A percentile compares a stretch with the other conserved stretches of the same genome.
Evolutionary conservation across 441 rosid genomes (phyloP).

Genomic region (Aquilaria agallochum): DNA sequence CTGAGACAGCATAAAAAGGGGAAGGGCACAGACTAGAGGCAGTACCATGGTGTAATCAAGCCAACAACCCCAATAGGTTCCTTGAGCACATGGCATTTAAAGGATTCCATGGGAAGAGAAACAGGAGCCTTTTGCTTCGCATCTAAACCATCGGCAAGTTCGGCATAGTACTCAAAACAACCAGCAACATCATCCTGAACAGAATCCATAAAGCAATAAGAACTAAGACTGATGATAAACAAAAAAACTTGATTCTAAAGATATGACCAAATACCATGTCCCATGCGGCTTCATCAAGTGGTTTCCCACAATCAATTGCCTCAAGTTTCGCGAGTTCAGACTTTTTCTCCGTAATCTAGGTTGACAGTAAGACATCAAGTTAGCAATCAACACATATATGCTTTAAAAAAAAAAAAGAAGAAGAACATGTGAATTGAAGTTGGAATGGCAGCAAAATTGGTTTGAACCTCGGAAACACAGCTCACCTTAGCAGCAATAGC

Average conservation of each 20-base stretch:
- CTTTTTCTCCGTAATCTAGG: conserved; percentile 82
- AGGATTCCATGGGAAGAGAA: conserved; percentile 80
- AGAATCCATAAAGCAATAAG: conserved; percentile 19
- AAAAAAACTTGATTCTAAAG: conserved; percentile 1
- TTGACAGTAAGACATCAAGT: not conserved
- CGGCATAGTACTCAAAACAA: conserved; percentile 94
- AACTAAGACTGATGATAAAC: conserved; percentile 6
- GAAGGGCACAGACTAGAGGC: conserved; percentile 8
- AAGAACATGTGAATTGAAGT: not conserved
- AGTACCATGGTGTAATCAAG: conserved; percentile 93
- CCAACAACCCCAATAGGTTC: conserved; percentile 98
- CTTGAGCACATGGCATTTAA: conserved; percentile 70
- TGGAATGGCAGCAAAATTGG: not conserved
- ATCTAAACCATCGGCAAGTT: conserved; percentile 94
- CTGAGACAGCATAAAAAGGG: not conserved
- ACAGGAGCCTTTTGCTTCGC: conserved; percentile 84
- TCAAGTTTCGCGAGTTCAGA: conserved; percentile 79
- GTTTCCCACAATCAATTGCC: conserved; percentile 88
- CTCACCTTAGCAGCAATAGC: conserved; percentile 94
- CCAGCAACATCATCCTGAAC: conserved; percentile 94
- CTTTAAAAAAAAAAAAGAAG: not conserved
- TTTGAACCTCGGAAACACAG: not conserved
- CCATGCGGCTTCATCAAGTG: conserved; percentile 90
- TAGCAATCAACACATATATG: not conserved
- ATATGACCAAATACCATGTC: conserved; percentile 62